Conservation (phyloP, 768 basidiomycete genomes). For the Mycena venus region DNA sequence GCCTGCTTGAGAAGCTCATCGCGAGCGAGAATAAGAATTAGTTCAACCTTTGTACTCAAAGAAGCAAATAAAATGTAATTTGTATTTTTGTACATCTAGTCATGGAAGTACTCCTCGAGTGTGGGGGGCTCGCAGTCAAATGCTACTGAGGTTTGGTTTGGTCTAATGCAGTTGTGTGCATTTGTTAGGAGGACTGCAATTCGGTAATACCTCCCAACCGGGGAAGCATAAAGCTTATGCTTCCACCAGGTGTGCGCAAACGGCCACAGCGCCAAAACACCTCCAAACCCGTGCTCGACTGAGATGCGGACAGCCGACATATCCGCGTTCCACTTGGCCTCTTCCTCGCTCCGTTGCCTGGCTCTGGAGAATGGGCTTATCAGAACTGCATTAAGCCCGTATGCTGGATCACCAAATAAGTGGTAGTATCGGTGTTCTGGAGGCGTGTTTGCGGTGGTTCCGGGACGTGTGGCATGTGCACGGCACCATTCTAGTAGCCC, state of each 20-base stretch:
- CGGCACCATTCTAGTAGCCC: constrained; percentile 14
- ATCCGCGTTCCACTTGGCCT: constrained; percentile 38
- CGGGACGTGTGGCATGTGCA: constrained; percentile 10
- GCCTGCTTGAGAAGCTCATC: neutral
- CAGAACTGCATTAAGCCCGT: neutral
- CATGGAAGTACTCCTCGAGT: constrained; percentile 6
- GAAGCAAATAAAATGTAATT: neutral
- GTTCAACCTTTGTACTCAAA: neutral
- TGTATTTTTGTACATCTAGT: neutral
- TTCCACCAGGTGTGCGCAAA: constrained; percentile 39
- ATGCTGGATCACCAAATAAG: constrained; percentile 3
- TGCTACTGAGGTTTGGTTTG: constrained; percentile 38
- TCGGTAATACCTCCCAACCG: constrained; percentile 41
- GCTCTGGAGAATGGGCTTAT: neutral
- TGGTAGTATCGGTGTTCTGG: constrained; percentile 20
- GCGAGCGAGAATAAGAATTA: neutral
- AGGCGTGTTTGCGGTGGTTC: constrained; percentile 12
- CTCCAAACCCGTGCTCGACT: constrained; percentile 45
- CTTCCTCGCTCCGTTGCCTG: constrained; percentile 31
- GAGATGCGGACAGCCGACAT: constrained; percentile 39
- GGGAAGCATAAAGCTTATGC: constrained; percentile 24
- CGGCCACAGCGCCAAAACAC: constrained; percentile 32
- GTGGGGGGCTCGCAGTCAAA: constrained; percentile 37
- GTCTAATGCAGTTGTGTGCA: constrained; percentile 36
- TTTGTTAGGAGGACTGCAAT: constrained; percentile 41